These are phyloP conservation scores for Euclidium syriacum DNA, from an alignment of 345 rosid species.

Conservation along the genomic window DNA sequence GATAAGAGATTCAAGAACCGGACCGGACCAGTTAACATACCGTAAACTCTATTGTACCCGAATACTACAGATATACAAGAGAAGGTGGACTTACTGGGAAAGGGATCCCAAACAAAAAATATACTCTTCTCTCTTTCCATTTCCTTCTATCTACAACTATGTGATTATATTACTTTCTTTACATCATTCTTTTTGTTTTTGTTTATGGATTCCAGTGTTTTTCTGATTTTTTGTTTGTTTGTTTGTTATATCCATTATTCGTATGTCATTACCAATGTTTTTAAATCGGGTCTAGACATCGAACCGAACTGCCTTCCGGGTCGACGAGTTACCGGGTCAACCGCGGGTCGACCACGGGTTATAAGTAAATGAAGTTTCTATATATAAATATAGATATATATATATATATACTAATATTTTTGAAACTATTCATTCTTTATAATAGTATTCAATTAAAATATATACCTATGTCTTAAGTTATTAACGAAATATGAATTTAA, in stretches of 20 bases:
- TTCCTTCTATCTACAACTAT: background rate
- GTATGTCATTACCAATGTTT: background rate
- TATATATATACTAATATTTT: too few relatives aligned
- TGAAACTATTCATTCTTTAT: too few relatives aligned
- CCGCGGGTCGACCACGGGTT: too few relatives aligned
- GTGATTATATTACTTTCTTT: background rate
- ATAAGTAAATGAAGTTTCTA: too few relatives aligned
- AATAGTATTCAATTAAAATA: too few relatives aligned
- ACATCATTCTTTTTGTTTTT: background rate
- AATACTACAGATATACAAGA: slow-evolving; percentile 56
- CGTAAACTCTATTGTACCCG: slow-evolving; percentile 75
- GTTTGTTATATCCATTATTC: background rate
- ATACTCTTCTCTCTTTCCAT: background rate
- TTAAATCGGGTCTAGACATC: too few relatives aligned
- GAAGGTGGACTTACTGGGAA: slow-evolving; percentile 71
- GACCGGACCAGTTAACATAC: slow-evolving; percentile 67
- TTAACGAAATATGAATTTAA: too few relatives aligned
- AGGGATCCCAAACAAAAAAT: slow-evolving; percentile 75
- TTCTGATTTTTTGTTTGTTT: background rate
- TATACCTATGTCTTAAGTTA: too few relatives aligned
- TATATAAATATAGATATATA: too few relatives aligned
- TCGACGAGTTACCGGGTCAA: too few relatives aligned
- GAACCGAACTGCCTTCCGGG: too few relatives aligned
- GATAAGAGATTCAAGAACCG: slow-evolving; percentile 63
- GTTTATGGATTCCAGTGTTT: background rate